Evolutionary conservation across 371 early-diverging fungal genomes (phyloP), one percentile per base, ranked within the genome.

Genomic region (Mortierella sp.): DNA sequence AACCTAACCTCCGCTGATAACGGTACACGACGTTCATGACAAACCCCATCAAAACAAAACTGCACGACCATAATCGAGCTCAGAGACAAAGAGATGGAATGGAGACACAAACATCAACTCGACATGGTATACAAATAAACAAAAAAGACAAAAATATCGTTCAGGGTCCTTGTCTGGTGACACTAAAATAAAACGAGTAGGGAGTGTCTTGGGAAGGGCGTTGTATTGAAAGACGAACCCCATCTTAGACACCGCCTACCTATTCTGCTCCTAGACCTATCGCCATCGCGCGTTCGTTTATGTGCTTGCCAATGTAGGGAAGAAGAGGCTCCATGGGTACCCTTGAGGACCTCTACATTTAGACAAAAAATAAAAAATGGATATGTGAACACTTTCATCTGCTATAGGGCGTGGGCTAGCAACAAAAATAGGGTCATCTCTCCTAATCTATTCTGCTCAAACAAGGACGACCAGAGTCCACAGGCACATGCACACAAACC

Each of bases 121-220:
- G 31, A 4, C 31, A 2, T 13, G 28, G 14, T 28, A 58, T 28
- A 58, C n/a, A n/a, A n/a, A n/a, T n/a, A n/a, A n/a, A n/a, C n/a
- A n/a, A n/a, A n/a, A n/a, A n/a, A n/a, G n/a, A n/a, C n/a, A 57
- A 57, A 57, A 57, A 57, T 57, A n/a, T 28, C 28, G 60, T 60
- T 3, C 60, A 28, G 60, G 60, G 60, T 31, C 31, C 14, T 31
- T 13, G 7, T 60, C 28, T 28, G 60, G 60, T 31, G 31, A 60
- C 60, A 60, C 60, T 26, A 55, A 55, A 55, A 54, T 55, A 5
- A 38, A 38, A 38, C 42, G 42, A 48, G 14, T 48, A 48, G 48
- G 48, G 42, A 38, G 42, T 48, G 48, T 48, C 48, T 48, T 48
- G 14, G 13, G 26, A 9, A 26, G 58, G 3, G 26, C 26, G n/a